Conservation (phyloP, 768 basidiomycete species). For the Naganishia friedmannii region DNA sequence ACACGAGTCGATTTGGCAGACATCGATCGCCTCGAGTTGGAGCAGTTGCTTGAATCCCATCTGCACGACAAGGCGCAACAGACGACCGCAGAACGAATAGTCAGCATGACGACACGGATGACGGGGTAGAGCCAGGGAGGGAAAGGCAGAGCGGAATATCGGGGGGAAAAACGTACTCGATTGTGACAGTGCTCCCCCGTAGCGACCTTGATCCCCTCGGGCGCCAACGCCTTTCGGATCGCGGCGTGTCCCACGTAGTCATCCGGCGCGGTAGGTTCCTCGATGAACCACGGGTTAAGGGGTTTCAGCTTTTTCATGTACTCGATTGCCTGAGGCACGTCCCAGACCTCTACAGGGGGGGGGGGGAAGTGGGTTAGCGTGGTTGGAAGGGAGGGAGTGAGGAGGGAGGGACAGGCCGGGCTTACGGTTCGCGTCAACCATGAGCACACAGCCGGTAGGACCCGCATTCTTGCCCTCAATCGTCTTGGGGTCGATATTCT, state of each 20-base stretch:
- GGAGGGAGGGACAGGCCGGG: neutral
- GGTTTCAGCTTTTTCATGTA: constrained; percentile 75
- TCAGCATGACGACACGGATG: too few species aligned
- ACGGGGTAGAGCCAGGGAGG: too few species aligned
- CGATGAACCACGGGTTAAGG: constrained; percentile 92
- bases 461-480: constrained; percentile 88
- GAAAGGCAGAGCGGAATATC: too few species aligned
- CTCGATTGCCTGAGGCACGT: constrained; percentile 86
- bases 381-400: neutral
- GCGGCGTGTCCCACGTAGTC: constrained; percentile 68
- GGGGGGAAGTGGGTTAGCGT: too few species aligned
- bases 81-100: too few species aligned
- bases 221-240: constrained; percentile 68
- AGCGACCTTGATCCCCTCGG: constrained; percentile 79
- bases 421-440: constrained; percentile 82
- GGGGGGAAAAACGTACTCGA: constrained; percentile 49
- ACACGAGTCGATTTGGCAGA: constrained; percentile 92
- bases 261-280: constrained; percentile 89
- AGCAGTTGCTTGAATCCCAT: constrained; percentile 95
- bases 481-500: constrained; percentile 63
- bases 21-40: constrained; percentile 83
- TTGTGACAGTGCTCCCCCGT: constrained; percentile 95
- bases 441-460: constrained; percentile 86
- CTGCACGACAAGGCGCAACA: too few species aligned
- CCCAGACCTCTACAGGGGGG: constrained; percentile 62